phyloP scores from a whole-genome alignment of 345 rosid genomes.

The Brassica cretica region DNA sequence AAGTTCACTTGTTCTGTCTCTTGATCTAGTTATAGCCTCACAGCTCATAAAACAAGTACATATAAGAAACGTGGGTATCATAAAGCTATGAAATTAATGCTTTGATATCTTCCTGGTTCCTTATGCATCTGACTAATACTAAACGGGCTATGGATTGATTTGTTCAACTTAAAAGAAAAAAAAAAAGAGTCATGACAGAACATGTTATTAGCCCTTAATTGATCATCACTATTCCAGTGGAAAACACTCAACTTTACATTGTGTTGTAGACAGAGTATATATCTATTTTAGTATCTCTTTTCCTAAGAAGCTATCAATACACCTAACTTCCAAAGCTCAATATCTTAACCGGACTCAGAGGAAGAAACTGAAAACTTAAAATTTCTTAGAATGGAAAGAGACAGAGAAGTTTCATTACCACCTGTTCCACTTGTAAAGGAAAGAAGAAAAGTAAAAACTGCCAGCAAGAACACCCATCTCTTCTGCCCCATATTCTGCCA shows the following conservation, averaged over 20 bases:
- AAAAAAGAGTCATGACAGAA: neutral
- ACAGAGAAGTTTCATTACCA: conserved; percentile 11
- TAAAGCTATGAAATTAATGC: too few relatives aligned
- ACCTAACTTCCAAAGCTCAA: neutral
- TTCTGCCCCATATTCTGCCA: conserved; percentile 52
- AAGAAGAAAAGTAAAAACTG: conserved; percentile 38
- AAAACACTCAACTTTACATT: neutral
- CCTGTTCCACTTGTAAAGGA: conserved; percentile 49
- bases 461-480: conserved; percentile 38
- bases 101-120: conserved; percentile 4
- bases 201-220: neutral
- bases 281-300: too few relatives aligned
- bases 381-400: neutral
- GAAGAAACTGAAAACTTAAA: neutral
- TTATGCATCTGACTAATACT: neutral
- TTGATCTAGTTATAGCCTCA: neutral
- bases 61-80: neutral
- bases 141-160: too few relatives aligned
- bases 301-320: neutral
- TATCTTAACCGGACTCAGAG: neutral
- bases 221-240: neutral
- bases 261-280: neutral
- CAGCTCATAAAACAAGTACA: neutral
- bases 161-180: too few relatives aligned
- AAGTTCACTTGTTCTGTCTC: neutral